These are phyloP conservation scores for Apodospora peruviana DNA, from an alignment of 495 filamentous ascomycete species.

Conservation along the genomic window DNA sequence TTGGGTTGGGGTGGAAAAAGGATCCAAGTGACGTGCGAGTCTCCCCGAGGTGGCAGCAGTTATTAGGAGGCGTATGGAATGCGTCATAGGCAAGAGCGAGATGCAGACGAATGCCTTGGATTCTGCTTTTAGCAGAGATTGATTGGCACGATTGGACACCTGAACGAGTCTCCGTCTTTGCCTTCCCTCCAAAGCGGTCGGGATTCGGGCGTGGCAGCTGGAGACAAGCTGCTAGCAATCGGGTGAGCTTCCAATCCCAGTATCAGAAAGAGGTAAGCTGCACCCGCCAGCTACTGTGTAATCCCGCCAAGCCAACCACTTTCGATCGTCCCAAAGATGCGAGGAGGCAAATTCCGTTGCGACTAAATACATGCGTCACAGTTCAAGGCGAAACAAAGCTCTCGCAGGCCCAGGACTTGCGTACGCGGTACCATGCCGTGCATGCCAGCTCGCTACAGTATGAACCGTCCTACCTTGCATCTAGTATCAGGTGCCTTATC, in stretches of 20 bases:
- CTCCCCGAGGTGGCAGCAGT: constrained; percentile 1
- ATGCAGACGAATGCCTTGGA: constrained; percentile 4
- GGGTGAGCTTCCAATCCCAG: too few species aligned
- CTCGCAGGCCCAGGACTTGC: not conserved
- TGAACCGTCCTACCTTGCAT: too few species aligned
- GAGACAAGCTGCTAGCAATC: too few species aligned
- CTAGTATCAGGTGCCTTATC: too few species aligned
- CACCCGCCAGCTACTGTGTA: not conserved
- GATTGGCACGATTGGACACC: not conserved
- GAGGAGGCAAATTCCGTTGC: not conserved
- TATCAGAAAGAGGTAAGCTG: not conserved
- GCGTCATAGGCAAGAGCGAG: constrained; percentile 18
- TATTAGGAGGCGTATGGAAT: constrained; percentile 5
- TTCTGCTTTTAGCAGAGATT: not conserved
- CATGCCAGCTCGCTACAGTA: too few species aligned
- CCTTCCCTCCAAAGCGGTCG: not conserved
- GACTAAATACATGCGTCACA: constrained; percentile 12
- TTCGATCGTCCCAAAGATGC: not conserved
- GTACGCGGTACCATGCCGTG: not conserved
- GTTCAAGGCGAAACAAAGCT: too few species aligned
- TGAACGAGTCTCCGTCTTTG: not conserved
- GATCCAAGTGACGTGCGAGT: constrained; percentile 1
- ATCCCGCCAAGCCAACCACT: not conserved
- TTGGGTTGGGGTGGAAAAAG: not conserved
- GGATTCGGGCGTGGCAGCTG: not conserved